phyloP scores from a whole-genome alignment of 2,329 filamentous ascomycete species.

The Periconia sp. region DNA sequence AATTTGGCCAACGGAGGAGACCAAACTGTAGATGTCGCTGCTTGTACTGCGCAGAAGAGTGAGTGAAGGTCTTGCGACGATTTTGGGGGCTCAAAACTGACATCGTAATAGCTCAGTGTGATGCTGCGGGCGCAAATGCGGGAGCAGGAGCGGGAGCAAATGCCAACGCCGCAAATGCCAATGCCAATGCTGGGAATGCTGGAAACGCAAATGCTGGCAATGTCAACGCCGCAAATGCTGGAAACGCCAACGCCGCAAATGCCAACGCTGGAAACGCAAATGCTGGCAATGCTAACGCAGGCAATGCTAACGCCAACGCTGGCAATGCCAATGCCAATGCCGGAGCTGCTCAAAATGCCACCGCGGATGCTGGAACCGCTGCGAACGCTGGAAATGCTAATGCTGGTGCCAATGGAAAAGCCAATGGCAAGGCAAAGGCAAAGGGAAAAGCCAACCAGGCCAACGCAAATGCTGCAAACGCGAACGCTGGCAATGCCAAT shows the following conservation, averaged over 20 bases:
- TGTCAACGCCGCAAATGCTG: background rate
- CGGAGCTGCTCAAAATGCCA: background rate
- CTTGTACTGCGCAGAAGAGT: constrained; percentile 24
- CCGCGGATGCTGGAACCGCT: background rate
- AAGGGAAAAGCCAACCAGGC: too few relatives aligned
- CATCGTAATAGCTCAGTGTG: constrained; percentile 15
- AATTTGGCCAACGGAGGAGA: constrained; percentile 55
- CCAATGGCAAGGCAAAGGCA: background rate
- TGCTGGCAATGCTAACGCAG: background rate
- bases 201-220: background rate
- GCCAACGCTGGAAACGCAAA: background rate
- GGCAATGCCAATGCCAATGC: constrained; percentile 2
- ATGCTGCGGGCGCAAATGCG: constrained; percentile 6
- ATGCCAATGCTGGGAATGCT: background rate
- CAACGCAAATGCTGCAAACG: background rate
- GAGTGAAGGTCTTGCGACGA: constrained; percentile 1
- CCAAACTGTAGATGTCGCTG: constrained; percentile 16
- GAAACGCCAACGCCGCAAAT: too few relatives aligned
- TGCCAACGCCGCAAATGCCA: constrained; percentile 4
- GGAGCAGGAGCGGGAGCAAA: constrained; percentile 5
- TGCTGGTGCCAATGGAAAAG: background rate
- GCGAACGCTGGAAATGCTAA: background rate
- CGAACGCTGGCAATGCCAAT: background rate
- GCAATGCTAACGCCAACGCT: constrained; percentile 1
- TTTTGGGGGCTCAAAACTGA: constrained; percentile 4